phyloP scores from a whole-genome alignment of 2,329 filamentous ascomycete species.

The Dactylellina drechsleri region DNA sequence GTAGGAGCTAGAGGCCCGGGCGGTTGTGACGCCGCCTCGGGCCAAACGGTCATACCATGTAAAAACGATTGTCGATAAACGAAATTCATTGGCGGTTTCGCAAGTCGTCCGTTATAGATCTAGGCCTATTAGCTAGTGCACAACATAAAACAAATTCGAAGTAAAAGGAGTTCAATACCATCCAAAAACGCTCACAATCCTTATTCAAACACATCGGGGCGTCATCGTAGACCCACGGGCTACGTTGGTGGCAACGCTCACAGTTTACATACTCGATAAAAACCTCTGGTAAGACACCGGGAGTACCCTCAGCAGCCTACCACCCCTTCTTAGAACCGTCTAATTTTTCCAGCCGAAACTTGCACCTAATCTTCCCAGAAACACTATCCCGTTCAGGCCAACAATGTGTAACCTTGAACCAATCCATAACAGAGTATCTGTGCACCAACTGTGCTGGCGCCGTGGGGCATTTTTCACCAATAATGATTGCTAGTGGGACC shows the following conservation, averaged over 20 bases:
- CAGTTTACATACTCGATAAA: slow-evolving; percentile 61
- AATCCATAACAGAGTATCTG: slow-evolving; percentile 73
- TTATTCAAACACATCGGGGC: slow-evolving; percentile 71
- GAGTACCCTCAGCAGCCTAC: slow-evolving; percentile 66
- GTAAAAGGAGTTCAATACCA: slow-evolving; percentile 58
- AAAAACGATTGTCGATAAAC: slow-evolving; percentile 57
- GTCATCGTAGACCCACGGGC: slow-evolving; percentile 61
- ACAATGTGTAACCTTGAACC: slow-evolving; percentile 74
- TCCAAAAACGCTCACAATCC: slow-evolving; percentile 69
- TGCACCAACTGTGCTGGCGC: slow-evolving; percentile 68
- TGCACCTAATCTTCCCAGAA: slow-evolving; percentile 64
- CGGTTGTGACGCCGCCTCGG: slow-evolving; percentile 2
- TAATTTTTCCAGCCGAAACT: slow-evolving; percentile 74
- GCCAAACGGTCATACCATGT: slow-evolving; percentile 57
- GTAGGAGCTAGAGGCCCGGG: slow-evolving; percentile 32
- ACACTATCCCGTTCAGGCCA: slow-evolving; percentile 71
- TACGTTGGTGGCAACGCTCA: slow-evolving; percentile 61
- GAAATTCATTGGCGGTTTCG: slow-evolving; percentile 21
- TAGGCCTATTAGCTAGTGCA: neutral
- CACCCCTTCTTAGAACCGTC: slow-evolving; percentile 67
- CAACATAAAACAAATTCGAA: neutral
- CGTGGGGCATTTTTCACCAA: slow-evolving; percentile 65
- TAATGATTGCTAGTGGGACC: slow-evolving; percentile 68
- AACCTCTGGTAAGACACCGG: slow-evolving; percentile 60
- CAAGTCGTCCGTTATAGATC: slow-evolving; percentile 24